Base-by-base conservation (phyloP, 495 filamentous ascomycete species). In the Xylaria scruposa region DNA sequence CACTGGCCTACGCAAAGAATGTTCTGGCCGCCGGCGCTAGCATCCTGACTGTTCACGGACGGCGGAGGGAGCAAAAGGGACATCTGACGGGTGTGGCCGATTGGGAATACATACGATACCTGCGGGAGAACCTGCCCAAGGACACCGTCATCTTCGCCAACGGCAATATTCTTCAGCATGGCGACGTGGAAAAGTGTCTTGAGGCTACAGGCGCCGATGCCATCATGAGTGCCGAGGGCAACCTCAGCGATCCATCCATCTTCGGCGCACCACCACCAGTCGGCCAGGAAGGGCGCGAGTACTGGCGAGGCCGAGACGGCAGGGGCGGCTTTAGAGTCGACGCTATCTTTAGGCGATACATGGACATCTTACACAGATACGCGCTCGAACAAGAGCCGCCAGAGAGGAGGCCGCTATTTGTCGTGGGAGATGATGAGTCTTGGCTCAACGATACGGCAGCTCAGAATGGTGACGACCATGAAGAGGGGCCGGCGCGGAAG, bases 81-180 rank as follows among this genome's bases (percentile, higher is more conserved):
- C 96, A 99, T 77, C 90, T 95, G 75, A 99, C 97, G 0, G 96
- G 97, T 0, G 76, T 98, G 36, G 96, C 96, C 4, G 95, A 98
- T 81, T 99, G 96, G 97, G 86, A 82, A 36, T 87, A 90, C 64
- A 90, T 99, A 64, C 86, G 90, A 31, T 97, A 92, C 74, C 83
- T 99, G 61, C 87, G 97, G 54, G 91, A 97, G 44, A 90, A 93
- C 60, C 83, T 99, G 29, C 95, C 96, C 1, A 82, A 86, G 3
- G 94, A 97, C 36, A 93, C 93, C 47, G 96, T 99, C 10, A 89
- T 99, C 10, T 97, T 99, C 78, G 95, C 96, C 17, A 99, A 99
- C 78, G 96, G 96, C 19, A 98, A 98, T 76, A 92, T 97, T 44
- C 86, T 99, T 70, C 90, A 91, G 79, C 86, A 92, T 68, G 91